phyloP scores from a whole-genome alignment of 345 rosid genomes.

The Microthlaspi erraticum region DNA sequence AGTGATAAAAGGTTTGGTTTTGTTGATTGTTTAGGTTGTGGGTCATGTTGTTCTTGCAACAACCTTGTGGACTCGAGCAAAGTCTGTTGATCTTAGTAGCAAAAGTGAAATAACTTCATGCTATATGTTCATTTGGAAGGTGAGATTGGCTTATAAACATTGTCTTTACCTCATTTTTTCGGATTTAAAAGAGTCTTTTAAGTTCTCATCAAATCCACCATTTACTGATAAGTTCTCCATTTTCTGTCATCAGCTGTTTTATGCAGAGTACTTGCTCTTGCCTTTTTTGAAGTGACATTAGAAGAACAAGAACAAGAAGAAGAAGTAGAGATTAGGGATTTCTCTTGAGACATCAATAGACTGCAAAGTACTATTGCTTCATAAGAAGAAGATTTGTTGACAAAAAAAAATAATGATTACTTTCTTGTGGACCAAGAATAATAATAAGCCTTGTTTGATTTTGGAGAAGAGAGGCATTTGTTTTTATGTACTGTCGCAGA shows the following conservation, averaged over 20 bases:
- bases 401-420: background rate
- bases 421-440: slow-evolving; percentile 16
- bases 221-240: slow-evolving; percentile 24
- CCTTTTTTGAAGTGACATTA: slow-evolving; percentile 68
- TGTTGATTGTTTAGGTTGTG: slow-evolving; percentile 53
- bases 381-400: background rate
- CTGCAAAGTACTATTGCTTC: slow-evolving; percentile 1
- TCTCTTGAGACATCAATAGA: slow-evolving; percentile 5
- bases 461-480: too few species aligned
- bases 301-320: slow-evolving; percentile 23
- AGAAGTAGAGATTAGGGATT: slow-evolving; percentile 22
- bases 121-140: slow-evolving; percentile 99
- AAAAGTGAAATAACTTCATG: slow-evolving; percentile 83
- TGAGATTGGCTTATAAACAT: slow-evolving; percentile 37
- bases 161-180: background rate
- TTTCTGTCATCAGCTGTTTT: slow-evolving; percentile 69
- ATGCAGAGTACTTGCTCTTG: slow-evolving; percentile 87
- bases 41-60: slow-evolving; percentile 73
- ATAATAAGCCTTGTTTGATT: background rate
- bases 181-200: background rate
- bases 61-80: slow-evolving; percentile 74
- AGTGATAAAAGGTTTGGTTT: background rate
- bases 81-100: slow-evolving; percentile 72
- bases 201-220: slow-evolving; percentile 8
- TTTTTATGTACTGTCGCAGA: too few species aligned